Evolutionary conservation across 306 rosid species (phyloP).

Genomic region (Fragaria ananassa): DNA sequence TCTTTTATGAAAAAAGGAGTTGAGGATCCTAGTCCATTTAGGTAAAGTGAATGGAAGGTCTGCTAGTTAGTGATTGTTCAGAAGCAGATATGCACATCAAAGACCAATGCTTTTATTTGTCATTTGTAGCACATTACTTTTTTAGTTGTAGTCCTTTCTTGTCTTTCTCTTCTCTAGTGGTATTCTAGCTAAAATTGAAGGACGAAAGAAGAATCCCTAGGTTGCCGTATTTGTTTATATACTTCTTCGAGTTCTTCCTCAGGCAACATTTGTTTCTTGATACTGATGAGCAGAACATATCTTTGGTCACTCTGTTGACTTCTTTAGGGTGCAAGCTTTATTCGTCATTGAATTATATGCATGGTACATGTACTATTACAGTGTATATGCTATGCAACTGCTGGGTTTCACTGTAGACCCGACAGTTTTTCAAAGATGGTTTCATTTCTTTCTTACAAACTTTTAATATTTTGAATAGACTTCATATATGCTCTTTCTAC

Average conservation of each 20-base stretch:
- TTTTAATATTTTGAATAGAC: constrained; percentile 11
- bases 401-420: background rate
- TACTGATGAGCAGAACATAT: background rate
- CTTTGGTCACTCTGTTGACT: background rate
- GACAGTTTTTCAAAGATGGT: background rate
- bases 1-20: too few species aligned
- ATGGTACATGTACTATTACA: background rate
- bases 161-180: too few species aligned
- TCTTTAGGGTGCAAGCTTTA: background rate
- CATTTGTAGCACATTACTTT: too few species aligned
- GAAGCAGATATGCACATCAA: too few species aligned
- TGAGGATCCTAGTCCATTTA: too few species aligned
- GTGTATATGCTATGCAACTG: background rate
- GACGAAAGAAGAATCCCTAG: too few species aligned
- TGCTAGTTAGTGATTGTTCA: too few species aligned
- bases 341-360: background rate
- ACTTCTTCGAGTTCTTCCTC: background rate
- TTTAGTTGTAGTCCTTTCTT: too few species aligned
- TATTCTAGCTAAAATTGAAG: too few species aligned
- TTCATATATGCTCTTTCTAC: constrained; percentile 10
- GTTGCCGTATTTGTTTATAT: too few species aligned
- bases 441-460: background rate
- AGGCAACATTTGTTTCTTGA: background rate
- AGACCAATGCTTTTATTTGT: too few species aligned
- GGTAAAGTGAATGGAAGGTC: too few species aligned